Evolutionary conservation across 2,329 filamentous ascomycete genomes (phyloP).

Genomic region (Dactylellina haptotyla): DNA sequence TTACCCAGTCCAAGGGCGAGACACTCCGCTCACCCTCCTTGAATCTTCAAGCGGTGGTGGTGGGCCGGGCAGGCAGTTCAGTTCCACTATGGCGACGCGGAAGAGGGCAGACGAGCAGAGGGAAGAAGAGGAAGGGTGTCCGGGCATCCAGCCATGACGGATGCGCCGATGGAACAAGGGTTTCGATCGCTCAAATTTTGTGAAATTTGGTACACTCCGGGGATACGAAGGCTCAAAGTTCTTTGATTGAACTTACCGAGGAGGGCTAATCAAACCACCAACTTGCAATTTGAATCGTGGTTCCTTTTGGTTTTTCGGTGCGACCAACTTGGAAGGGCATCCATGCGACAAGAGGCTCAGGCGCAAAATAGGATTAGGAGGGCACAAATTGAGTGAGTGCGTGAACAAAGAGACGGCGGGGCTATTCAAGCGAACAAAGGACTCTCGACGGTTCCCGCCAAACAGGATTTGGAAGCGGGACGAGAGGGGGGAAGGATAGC

Average conservation of each 20-base stretch:
- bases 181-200: conserved; percentile 23
- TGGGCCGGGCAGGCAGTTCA: no score
- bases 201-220: conserved; percentile 3
- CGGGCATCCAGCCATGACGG: conserved; percentile 7
- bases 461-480: conserved; percentile 55
- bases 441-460: conserved; percentile 52
- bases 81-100: no score
- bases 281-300: neutral
- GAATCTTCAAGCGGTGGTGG: conserved; percentile 5
- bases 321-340: no score
- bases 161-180: conserved; percentile 23
- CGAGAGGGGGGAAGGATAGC: conserved; percentile 34
- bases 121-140: no score
- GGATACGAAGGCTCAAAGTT: conserved; percentile 23
- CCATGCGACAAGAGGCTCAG: neutral
- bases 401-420: conserved; percentile 16
- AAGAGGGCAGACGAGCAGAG: no score
- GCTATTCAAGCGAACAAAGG: neutral
- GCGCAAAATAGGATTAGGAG: neutral
- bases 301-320: no score
- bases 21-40: conserved; percentile 53
- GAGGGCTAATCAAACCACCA: conserved; percentile 12
- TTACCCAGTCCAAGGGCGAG: conserved; percentile 54
- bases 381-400: neutral
- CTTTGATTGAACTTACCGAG: conserved; percentile 9